Evolutionary conservation across 2,329 filamentous ascomycete species (phyloP), one percentile per base, ranked within the genome.

Genomic region (Colletotrichum sidae): DNA sequence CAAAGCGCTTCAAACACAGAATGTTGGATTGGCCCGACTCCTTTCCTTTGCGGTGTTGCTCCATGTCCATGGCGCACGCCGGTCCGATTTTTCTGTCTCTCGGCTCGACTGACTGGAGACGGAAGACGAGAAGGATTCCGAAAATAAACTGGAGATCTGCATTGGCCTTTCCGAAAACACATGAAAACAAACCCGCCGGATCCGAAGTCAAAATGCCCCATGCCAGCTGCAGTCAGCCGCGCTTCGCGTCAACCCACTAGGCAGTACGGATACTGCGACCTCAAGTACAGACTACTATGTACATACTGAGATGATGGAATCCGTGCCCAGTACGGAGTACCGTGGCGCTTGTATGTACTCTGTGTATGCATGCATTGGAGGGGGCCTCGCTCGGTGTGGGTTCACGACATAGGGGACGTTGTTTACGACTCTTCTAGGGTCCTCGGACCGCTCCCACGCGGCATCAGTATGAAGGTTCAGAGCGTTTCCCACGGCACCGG

Each of bases 161-260:
- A 38, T 44, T 44, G 57, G 15, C 52, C 51, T 62, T 62, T 46
- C 57, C 51, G 58, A 61, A 44, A 55, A n/a, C 39, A 55, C 35
- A 44, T 25, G 39, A 25, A 37, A 11, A 39, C 25, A 4, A 17
- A 15, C 34, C 62, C 58, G 37, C 62, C 62, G 58, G 58, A 65
- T 61, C 62, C 62, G 52, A 65, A 33, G 44, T 34, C 25, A 13
- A 11, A 55, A 47, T 37, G 13, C 45, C 50, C 50, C 45, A 25
- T 53, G 33, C 44, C 55, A 15, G 47, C 25, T 52, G 47, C 41
- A n/a, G 10, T 44, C 51, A 55, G 25, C 44, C 51, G 58, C 58
- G 58, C 38, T 47, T 60, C 57, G 50, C 51, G 57, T 46, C 56
- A 25, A 25, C 25, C 25, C 25, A 25, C 25, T 25, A 25, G 2